Percentiles rank a stretch among this genome's conserved stretches.
These are phyloP conservation scores for Plasmodium coatneyi DNA, from an alignment of 169 alveolate genomes.

Conservation along the genomic window DNA sequence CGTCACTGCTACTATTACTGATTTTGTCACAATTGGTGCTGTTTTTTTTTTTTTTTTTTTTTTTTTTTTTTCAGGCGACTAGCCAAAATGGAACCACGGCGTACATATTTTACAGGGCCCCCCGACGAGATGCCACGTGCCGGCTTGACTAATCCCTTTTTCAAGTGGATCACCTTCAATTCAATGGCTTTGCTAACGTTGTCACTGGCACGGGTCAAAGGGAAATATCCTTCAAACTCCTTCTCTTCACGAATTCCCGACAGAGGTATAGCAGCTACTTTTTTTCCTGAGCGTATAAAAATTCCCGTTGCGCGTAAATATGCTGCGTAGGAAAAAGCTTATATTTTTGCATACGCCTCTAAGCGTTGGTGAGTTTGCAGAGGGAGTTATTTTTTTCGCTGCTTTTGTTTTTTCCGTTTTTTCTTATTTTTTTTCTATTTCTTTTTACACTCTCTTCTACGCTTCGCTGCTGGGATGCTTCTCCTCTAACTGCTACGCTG, in stretches of 20 bases:
- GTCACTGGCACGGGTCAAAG: not conserved
- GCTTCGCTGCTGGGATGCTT: not conserved
- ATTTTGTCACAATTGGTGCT: not conserved
- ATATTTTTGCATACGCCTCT: not conserved
- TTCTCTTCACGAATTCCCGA: not conserved
- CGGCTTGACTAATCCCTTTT: not conserved
- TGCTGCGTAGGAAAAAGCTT: not conserved
- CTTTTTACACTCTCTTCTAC: not conserved
- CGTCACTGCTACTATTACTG: not conserved
- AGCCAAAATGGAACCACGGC: not conserved
- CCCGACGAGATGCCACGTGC: not conserved
- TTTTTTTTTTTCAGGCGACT: not conserved
- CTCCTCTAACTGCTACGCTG: not conserved
- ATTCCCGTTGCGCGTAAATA: not conserved
- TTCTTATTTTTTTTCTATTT: too few relatives aligned
- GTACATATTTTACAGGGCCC: not conserved
- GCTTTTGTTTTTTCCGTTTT: not conserved
- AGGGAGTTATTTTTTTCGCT: not conserved
- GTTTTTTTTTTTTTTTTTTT: not conserved
- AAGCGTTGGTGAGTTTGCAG: not conserved
- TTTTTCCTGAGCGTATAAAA: not conserved
- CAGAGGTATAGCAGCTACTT: not conserved
- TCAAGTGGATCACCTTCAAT: not conserved
- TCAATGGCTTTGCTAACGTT: not conserved
- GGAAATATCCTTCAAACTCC: not conserved